phyloP scores from a whole-genome alignment of 2,329 filamentous ascomycete species.

The Chrysosporium keratinophilum region DNA sequence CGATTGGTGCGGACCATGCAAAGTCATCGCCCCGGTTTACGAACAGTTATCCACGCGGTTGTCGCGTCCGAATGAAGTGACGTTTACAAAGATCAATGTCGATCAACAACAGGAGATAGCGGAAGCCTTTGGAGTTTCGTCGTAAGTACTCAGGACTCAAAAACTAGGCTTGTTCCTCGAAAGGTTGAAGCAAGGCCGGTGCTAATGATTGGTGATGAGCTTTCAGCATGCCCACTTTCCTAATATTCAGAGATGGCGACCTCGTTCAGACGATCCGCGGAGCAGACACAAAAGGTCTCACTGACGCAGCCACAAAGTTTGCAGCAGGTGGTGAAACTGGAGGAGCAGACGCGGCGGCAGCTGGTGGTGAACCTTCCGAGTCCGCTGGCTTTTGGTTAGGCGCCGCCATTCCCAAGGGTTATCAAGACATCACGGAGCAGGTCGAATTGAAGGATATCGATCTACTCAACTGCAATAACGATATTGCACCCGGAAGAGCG shows the following conservation, averaged over 20 bases:
- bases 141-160: slow-evolving; percentile 36
- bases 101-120: slow-evolving; percentile 67
- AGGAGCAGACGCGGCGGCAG: slow-evolving; percentile 34
- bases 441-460: slow-evolving; percentile 73
- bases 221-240: slow-evolving; percentile 71
- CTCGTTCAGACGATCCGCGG: slow-evolving; percentile 61
- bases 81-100: slow-evolving; percentile 79
- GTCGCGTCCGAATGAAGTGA: slow-evolving; percentile 60
- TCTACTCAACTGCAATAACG: slow-evolving; percentile 73
- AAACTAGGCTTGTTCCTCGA: background rate
- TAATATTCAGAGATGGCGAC: slow-evolving; percentile 67
- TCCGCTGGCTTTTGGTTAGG: slow-evolving; percentile 55
- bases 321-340: slow-evolving; percentile 30
- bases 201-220: background rate
- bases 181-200: background rate
- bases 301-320: slow-evolving; percentile 59
- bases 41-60: slow-evolving; percentile 63
- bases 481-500: slow-evolving; percentile 59
- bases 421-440: slow-evolving; percentile 70
- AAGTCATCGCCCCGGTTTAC: slow-evolving; percentile 71
- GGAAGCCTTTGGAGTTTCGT: slow-evolving; percentile 59
- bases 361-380: slow-evolving; percentile 32
- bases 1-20: slow-evolving; percentile 77
- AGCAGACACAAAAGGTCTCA: slow-evolving; percentile 61
- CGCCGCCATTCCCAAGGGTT: slow-evolving; percentile 64